Conservation (phyloP, 2,329 filamentous ascomycete species). For the Xylariomycetidae sp. region DNA sequence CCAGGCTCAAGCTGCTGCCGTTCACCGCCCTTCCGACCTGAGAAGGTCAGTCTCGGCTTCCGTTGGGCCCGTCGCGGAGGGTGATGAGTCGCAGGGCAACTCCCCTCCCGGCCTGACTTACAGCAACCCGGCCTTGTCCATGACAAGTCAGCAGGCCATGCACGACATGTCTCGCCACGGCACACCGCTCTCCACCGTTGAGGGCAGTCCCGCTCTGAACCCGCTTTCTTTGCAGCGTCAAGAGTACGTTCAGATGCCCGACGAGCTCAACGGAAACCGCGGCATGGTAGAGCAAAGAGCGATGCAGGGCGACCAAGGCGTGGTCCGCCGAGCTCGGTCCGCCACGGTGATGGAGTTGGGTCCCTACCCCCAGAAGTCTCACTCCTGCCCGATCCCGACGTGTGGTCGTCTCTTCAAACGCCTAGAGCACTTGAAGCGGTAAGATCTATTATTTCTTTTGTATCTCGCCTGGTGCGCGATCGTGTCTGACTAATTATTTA, state of each 20-base stretch:
- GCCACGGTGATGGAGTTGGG: constrained; percentile 95
- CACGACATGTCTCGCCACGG: constrained; percentile 81
- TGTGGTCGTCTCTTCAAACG: constrained; percentile 98
- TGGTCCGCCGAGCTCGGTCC: constrained; percentile 83
- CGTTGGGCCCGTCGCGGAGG: constrained; percentile 73
- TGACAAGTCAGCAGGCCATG: constrained; percentile 61
- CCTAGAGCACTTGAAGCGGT: constrained; percentile 98
- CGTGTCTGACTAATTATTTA: constrained; percentile 49
- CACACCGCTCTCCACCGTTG: constrained; percentile 80
- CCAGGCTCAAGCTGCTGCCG: constrained; percentile 47
- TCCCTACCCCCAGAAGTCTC: constrained; percentile 94
- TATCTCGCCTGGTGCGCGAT: constrained; percentile 34
- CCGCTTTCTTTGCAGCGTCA: constrained; percentile 63
- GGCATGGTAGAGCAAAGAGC: constrained; percentile 58
- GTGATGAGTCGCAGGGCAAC: constrained; percentile 71
- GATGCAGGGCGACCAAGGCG: constrained; percentile 66
- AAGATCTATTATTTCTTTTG: constrained; percentile 47
- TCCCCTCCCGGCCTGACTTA: constrained; percentile 73
- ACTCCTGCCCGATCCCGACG: constrained; percentile 98
- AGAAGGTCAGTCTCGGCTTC: constrained; percentile 86
- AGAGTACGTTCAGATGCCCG: constrained; percentile 60
- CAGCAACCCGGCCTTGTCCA: constrained; percentile 61
- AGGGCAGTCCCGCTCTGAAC: constrained; percentile 74
- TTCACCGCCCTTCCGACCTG: constrained; percentile 81
- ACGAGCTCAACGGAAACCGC: constrained; percentile 54